Evolutionary conservation across 1,284 basidiomycete species (phyloP), one percentile per base, ranked within the genome.

Genomic region (Ustilago hordei): DNA sequence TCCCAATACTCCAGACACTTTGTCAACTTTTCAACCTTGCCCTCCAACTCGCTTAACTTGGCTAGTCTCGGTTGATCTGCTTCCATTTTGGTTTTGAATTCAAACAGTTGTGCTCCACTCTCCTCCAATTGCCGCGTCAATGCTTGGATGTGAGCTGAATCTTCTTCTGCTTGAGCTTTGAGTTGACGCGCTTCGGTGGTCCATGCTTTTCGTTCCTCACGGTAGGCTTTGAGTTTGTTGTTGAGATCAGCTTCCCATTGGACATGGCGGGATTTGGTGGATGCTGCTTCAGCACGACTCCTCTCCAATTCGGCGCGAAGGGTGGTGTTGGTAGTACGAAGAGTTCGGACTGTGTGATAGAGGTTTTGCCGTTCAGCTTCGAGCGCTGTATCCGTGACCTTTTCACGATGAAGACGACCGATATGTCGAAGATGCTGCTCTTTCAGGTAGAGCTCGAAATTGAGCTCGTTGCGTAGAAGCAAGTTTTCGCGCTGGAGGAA

Each of bases 351-450:
- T 13, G 75, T 79, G 34, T 79, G 72, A 52, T 85, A 82, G 36
- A 86, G 63, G 45, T 85, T 86, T 64, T 86, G 85, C 4, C 81
- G 79, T 52, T 86, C 84, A 1, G 84, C 85, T 65, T 86, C 85
- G 36, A 80, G 64, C 0, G 77, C 82, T 4, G 83, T 82, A 34
- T 78, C 78, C 2, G 76, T 68, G 34, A 86, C 81, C 35, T 83
- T 80, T 56, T 86, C 81, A 28, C 82, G 81, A 64, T 86, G 85
- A 19, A 86, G 66, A 7, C 77, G 74, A n/a, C 85, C 85, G 55
- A 86, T 85, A 59, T 86, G 85, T 4, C 79, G 69, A 3, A 86
- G 64, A 57, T 85, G 82, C 74, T 86, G 85, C 52, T 84, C 84
- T 60, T 85, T 85, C 70, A 86, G 81, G 53, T 85, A 85, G 8